Conservation (phyloP, 139 green algal species). For the Edaphochlamys debaryana region DNA sequence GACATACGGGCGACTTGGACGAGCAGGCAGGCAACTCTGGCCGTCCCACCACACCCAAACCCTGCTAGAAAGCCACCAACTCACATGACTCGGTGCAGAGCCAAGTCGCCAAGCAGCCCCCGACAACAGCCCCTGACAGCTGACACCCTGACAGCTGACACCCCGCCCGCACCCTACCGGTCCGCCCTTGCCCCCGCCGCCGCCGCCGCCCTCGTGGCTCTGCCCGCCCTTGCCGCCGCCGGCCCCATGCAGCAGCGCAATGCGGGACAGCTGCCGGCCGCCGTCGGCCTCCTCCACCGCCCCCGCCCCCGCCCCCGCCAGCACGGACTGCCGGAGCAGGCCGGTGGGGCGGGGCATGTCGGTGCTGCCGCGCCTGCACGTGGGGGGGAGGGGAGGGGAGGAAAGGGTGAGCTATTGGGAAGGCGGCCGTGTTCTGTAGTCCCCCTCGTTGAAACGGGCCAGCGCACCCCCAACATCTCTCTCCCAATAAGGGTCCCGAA, state of each 20-base stretch:
- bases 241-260: slow-evolving; percentile 1
- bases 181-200: background rate
- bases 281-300: background rate
- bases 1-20: too few species aligned
- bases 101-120: background rate
- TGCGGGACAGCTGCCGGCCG: background rate
- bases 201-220: background rate
- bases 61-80: background rate
- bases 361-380: background rate
- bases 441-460: too few species aligned
- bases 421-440: too few species aligned
- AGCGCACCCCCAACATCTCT: too few species aligned
- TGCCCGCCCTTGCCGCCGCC: background rate
- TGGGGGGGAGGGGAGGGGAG: background rate
- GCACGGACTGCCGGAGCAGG: background rate
- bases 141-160: background rate
- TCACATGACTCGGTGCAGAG: background rate
- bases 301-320: background rate
- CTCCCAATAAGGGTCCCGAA: too few species aligned
- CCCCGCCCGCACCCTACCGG: background rate
- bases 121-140: slow-evolving; percentile 25
- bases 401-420: too few species aligned
- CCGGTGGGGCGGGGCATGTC: slow-evolving; percentile 15
- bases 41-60: too few species aligned
- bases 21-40: too few species aligned